A percentile compares a stretch with the other conserved stretches of the same genome.
Conservation (phyloP, 768 basidiomycete species). For the Suillus plorans region DNA sequence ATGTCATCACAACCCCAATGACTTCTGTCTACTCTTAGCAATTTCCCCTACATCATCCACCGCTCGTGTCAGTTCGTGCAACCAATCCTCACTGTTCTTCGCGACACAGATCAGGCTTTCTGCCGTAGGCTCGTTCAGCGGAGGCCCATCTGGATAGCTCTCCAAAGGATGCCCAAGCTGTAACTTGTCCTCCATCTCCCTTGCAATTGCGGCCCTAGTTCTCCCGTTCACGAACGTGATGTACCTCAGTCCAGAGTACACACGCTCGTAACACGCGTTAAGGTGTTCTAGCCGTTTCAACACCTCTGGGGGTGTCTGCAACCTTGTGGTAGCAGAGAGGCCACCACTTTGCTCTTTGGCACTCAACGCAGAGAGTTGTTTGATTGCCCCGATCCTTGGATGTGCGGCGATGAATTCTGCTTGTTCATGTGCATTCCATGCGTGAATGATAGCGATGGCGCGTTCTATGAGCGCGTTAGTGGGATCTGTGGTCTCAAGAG, state of each 20-base stretch:
- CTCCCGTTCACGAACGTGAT: constrained; percentile 93
- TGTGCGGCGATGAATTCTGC: constrained; percentile 78
- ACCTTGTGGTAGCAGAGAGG: constrained; percentile 25
- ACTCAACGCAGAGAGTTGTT: constrained; percentile 72
- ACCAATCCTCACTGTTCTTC: constrained; percentile 52
- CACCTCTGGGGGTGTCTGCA: constrained; percentile 70
- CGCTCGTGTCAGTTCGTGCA: constrained; percentile 66
- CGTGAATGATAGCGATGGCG: constrained; percentile 47
- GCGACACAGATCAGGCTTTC: constrained; percentile 39
- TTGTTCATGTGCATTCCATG: constrained; percentile 50
- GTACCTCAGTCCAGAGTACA: constrained; percentile 76
- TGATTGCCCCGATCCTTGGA: constrained; percentile 85
- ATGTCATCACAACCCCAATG: background rate
- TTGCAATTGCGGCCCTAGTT: constrained; percentile 63
- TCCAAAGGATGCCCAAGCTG: constrained; percentile 50
- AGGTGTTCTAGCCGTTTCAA: constrained; percentile 70
- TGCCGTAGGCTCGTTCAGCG: constrained; percentile 34
- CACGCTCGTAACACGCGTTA: constrained; percentile 73
- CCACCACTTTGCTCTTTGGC: constrained; percentile 73
- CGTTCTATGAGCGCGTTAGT: constrained; percentile 50
- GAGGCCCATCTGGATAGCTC: constrained; percentile 25
- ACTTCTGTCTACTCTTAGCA: constrained; percentile 65
- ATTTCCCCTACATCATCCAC: constrained; percentile 73
- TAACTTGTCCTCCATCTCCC: constrained; percentile 77
- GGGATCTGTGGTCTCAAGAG: constrained; percentile 36